Base-by-base conservation (phyloP, 169 alveolate species). In the Plasmodium cynomolgi region DNA sequence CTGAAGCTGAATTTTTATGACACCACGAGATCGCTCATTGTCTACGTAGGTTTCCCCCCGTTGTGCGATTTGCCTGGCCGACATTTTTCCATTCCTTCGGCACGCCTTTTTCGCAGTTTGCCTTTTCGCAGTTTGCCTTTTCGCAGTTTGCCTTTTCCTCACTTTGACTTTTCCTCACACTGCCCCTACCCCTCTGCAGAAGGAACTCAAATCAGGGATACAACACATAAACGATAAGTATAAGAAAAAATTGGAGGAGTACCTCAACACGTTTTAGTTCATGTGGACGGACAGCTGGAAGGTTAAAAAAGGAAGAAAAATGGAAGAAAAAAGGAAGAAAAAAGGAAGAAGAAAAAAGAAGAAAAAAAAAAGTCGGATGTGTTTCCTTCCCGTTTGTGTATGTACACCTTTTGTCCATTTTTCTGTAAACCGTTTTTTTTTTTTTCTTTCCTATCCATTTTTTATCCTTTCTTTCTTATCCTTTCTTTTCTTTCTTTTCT, bases 11-110 rank as follows among this genome's bases (percentile, higher is more conserved):
- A 91, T 34, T 91, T 91, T 34, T 81, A 81, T 71, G 95, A 91
- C 75, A 91, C 84, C 23, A 91, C 92, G 4, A 80, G 95, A 91
- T 81, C 95, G 1, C 75, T 91, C 17, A 91, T 91, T 44, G 95
- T 81, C 15, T 91, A 91, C 17, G 93, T 86, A 79, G 4, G 93
- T 77, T 77, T 77, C 13, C 15, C 34, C 17, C 74, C n/a, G 1
- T 20, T n/a, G 33, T 47, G 74, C 34, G 23, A 0, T 23, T 1
- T 20, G 13, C 34, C 13, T 79, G 9, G 15, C 17, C 8, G 15
- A 13, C 79, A 81, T 39, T 29, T 5, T 82, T 54, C n/a, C 71
- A 15, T 20, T n/a, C n/a, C 39, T 82, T 26, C 39, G 17, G 41
- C 11, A 5, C 6, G 39, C 71, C 39, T 54, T 82, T 83, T 20